Base-by-base conservation (phyloP, 768 basidiomycete genomes). In the Suillus placidus region DNA sequence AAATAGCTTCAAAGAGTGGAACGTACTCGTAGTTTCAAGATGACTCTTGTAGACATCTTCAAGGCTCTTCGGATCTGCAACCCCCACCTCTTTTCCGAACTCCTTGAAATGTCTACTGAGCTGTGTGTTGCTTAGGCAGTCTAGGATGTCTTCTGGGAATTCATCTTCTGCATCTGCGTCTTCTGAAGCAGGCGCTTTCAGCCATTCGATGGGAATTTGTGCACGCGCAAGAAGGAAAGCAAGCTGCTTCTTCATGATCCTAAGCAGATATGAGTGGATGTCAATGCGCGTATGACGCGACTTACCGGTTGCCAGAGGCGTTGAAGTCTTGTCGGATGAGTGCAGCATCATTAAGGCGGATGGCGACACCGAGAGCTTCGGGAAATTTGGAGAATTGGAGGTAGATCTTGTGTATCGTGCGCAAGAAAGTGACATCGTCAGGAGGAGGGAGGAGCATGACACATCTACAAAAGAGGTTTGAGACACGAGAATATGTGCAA, bases 1-100 rank as follows among this genome's bases (percentile, higher is more conserved):
- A 58, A 26, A 4, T 9, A 35, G 5, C 26, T 13, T 0, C 18
- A 30, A 35, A 37, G 6, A 63, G 37, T 34, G 34, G 37, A 63
- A 40, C 85, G 70, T 74, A 90, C 95, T 84, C 8, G 92, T 91
- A 70, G 91, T 93, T 74, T 99, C 97, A 16, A 99, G 81, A 80
- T 99, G 97, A 4, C 89, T 88, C 76, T 99, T 99, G 82, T 99
- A 99, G 26, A 99, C 94, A 77, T 99, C 97, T 73, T 99, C 97
- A 60, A 98, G 79, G 57, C 90, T 91, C 82, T 94, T 95, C 6
- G 97, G 85, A 34, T 97, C 97, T 4, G 82, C 79, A 3, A 97
- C 95, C 54, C 91, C 94, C 35, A 99, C 81, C 77, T 97, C 97
- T 75, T 94, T 96, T 20, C 95, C 96, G 71, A 97, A 99, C 14